These are phyloP conservation scores for Penicillium roqueforti DNA, from an alignment of 495 filamentous ascomycete genomes.

Conservation along the genomic window DNA sequence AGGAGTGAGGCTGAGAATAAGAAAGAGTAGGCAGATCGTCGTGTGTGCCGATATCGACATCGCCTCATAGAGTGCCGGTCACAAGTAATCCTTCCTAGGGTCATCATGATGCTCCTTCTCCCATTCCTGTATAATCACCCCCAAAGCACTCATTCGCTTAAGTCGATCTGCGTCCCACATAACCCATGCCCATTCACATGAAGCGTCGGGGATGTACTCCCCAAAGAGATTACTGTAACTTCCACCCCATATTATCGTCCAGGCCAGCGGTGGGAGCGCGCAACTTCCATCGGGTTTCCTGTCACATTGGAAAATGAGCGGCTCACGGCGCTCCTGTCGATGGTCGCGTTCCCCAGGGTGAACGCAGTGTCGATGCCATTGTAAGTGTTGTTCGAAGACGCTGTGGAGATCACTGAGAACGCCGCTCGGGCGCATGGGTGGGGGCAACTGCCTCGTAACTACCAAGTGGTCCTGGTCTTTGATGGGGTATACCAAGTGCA, in stretches of 20 bases:
- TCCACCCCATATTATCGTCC: slow-evolving; percentile 18
- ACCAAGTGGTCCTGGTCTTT: slow-evolving; percentile 5
- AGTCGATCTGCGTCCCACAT: slow-evolving; percentile 24
- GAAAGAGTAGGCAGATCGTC: no score
- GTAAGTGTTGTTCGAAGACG: background rate
- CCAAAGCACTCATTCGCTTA: background rate
- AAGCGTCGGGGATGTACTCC: background rate
- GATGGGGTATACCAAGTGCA: slow-evolving; percentile 8
- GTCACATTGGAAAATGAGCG: slow-evolving; percentile 23
- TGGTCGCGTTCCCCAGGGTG: no score
- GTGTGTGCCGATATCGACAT: no score
- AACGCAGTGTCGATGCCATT: background rate
- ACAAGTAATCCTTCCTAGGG: background rate
- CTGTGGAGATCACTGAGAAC: no score
- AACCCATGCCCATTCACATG: slow-evolving; percentile 17
- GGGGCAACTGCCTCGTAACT: no score
- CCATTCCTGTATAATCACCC: background rate
- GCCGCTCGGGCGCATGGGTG: no score
- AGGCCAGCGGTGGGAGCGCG: slow-evolving; percentile 17
- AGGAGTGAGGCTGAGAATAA: no score
- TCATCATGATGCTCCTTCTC: background rate
- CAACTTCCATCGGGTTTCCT: background rate
- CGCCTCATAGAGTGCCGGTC: no score
- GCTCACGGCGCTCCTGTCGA: no score
- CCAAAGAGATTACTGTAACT: slow-evolving; percentile 18